Conservation (phyloP, 345 rosid genomes). For the Euphorbia tirucalli region DNA sequence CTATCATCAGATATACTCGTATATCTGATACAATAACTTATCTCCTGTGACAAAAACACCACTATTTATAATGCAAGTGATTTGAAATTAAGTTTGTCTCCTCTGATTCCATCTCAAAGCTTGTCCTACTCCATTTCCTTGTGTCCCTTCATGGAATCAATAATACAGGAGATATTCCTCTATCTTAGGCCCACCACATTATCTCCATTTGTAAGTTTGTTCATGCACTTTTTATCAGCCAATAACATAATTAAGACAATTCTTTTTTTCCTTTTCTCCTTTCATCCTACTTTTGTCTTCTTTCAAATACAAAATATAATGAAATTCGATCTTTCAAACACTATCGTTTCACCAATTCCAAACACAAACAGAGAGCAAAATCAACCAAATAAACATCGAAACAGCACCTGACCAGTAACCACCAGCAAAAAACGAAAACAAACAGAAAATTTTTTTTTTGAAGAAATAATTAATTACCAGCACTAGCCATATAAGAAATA, state of each 20-base stretch:
- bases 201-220: conserved; percentile 2
- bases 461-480: conserved; percentile 32
- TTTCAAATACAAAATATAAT: neutral
- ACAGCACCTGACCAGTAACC: neutral
- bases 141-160: conserved; percentile 15
- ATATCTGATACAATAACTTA: no score
- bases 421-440: neutral
- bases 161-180: conserved; percentile 15
- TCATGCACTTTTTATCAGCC: conserved; percentile 13
- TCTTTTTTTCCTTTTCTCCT: neutral
- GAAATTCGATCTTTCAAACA: neutral
- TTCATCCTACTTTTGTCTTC: neutral
- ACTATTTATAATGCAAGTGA: neutral
- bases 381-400: neutral
- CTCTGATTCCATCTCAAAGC: conserved; percentile 8
- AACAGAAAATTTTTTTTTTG: no score
- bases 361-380: neutral
- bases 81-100: conserved; percentile 15
- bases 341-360: neutral
- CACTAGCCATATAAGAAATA: conserved; percentile 52
- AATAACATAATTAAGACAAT: neutral
- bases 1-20: no score
- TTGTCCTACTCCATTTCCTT: conserved; percentile 6
- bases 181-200: conserved; percentile 20
- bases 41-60: neutral